Evolutionary conservation across 2,329 filamentous ascomycete genomes (phyloP).

Genomic region (Ophiostoma novo-ulmi): DNA sequence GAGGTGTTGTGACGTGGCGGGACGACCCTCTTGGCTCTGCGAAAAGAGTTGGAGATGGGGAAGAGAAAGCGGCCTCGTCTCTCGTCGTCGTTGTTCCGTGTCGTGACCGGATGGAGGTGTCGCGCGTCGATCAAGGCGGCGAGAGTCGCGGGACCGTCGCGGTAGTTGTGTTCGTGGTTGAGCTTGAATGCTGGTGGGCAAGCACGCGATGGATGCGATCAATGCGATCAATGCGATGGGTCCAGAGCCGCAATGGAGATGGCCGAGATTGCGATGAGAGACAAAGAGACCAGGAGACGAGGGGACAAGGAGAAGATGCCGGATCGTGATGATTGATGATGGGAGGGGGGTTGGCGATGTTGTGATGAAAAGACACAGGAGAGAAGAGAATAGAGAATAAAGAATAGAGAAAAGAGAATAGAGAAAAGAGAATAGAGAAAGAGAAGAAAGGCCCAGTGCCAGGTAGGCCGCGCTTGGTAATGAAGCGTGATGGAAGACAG

Average conservation of each 20-base stretch:
- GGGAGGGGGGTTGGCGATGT: neutral
- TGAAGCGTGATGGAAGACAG: neutral
- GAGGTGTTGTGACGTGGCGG: constrained; percentile 1
- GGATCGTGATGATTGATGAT: neutral
- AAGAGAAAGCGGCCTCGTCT: neutral
- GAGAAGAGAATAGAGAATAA: neutral
- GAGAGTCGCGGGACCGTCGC: neutral
- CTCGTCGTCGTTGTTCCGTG: neutral
- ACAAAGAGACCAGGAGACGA: neutral
- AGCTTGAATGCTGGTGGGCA: neutral
- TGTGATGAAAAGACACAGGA: neutral
- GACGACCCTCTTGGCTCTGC: neutral
- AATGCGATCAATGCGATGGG: no score
- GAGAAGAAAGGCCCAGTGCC: constrained; percentile 4
- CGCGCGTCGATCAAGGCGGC: constrained; percentile 1
- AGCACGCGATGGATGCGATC: neutral
- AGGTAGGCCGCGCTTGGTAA: neutral
- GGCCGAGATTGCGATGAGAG: no score
- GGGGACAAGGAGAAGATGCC: neutral
- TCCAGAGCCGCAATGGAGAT: neutral
- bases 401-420: neutral
- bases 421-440: neutral
- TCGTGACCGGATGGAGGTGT: neutral
- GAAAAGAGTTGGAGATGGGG: neutral
- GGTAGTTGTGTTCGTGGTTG: neutral